Evolutionary conservation across 257 asterid species (phyloP), one percentile per base, ranked within the genome.

Genomic region (Paraleonurus japonicus): DNA sequence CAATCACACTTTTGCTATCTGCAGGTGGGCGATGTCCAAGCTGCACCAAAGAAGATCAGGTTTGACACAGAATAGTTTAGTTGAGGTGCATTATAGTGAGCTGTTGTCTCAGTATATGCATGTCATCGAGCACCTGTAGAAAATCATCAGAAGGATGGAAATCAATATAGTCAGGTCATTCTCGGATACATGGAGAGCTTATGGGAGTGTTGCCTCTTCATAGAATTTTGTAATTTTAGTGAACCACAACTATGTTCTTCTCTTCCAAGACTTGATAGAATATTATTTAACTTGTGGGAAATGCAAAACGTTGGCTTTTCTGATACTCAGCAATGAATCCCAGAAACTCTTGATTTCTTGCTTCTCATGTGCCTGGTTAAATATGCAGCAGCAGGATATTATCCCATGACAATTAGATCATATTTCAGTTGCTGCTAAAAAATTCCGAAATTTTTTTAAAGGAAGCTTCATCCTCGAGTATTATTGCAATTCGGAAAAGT

Each of bases 41-140:
- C 84, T 23, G 83, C 84, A 57, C 92, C 96, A 3, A 89, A 94
- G 92, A 94, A 91, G 88, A 93, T 85, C 16, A 89, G 69, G 71
- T 85, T 92, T 39, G 90, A 82, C 3, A 61, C 24, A 10, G 87
- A 89, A 26, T 83, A 84, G 76, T 54, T 26, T 20, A 8, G 30
- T 4, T 47, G 27, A 32, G 70, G 43, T 12, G 53, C 32, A 27
- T 7, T n/a, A 20, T 41, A 13, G 37, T 5, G 58, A 37, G 41
- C 55, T 4, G 16, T 32, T 61, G 20, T 39, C 30, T 13, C 37
- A 17, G 10, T 39, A 45, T 4, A 12, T 55, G 57, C 47, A 30
- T 1, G 24, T 23, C 16, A 5, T 17, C 13, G 8, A 26, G 59
- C 51, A 23, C 39, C 39, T 20, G 33, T 11, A 59, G 50, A 30